A percentile compares a stretch with the other conserved stretches of the same genome.
Evolutionary conservation across 1,284 basidiomycete genomes (phyloP).

Genomic region (Rhodotorula sp.): DNA sequence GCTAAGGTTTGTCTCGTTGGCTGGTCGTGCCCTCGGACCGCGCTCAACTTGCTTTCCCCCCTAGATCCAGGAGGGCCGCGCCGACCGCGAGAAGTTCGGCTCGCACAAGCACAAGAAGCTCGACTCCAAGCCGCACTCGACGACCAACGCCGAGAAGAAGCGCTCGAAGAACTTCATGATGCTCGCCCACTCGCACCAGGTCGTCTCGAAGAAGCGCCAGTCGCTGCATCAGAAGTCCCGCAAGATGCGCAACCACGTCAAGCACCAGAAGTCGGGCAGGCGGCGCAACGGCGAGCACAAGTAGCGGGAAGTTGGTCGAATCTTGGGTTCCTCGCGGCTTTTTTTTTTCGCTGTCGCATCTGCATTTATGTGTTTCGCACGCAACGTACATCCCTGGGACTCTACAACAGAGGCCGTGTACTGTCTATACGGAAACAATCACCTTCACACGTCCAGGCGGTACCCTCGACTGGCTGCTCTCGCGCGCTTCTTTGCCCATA

Average conservation of each 20-base stretch:
- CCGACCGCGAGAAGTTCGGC: conserved; percentile 94
- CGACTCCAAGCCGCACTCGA: conserved; percentile 41
- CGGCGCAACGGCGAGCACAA: conserved; percentile 19
- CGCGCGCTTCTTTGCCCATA: background rate
- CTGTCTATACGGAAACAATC: background rate
- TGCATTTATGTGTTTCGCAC: background rate
- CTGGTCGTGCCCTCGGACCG: background rate
- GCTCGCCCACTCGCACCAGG: conserved; percentile 27
- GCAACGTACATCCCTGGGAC: background rate
- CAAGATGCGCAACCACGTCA: conserved; percentile 31
- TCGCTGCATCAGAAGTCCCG: conserved; percentile 36
- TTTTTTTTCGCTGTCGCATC: background rate
- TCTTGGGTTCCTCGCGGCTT: background rate
- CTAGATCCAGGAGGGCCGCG: conserved; percentile 84
- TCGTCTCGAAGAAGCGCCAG: conserved; percentile 23
- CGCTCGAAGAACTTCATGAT: conserved; percentile 39
- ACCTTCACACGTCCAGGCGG: background rate
- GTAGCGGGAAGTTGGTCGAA: background rate
- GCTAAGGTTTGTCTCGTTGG: conserved; percentile 50
- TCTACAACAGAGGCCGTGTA: background rate
- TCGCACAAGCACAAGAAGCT: conserved; percentile 54
- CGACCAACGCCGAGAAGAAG: conserved; percentile 72
- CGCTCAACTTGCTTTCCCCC: background rate
- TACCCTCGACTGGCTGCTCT: conserved; percentile 1
- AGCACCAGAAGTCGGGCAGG: conserved; percentile 7